Base-by-base conservation (phyloP, 768 basidiomycete genomes). In the Agrocybe chaxingu region DNA sequence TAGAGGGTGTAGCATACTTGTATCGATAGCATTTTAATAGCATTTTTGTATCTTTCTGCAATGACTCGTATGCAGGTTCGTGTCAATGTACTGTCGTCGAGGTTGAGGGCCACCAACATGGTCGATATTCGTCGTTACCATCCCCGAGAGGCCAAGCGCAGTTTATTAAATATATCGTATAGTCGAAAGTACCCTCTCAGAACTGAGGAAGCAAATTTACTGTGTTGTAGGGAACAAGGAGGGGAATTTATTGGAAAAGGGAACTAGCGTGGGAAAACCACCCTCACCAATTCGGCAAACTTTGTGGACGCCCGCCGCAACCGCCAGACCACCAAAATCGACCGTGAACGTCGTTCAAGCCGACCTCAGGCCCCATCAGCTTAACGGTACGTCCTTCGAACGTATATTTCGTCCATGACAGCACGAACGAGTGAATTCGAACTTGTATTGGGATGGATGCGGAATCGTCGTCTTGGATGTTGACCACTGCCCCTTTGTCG, bases 311-410 rank as follows among this genome's bases (percentile, higher is more conserved):
- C 53, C 61, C 56, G 62, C 61, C 59, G 62, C 62, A 59, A 66
- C 64, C 61, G 62, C 66, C 66, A 64, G 60, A 70, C 59, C 64
- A 56, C 62, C 65, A 70, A 68, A 69, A 59, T 58, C 65, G 66
- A 66, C 66, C 66, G 71, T 71, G 68, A 68, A 70, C 74, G 72
- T 75, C 74, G 72, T 65, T 63, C 65, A 70, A 66, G 69, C 69
- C 71, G 71, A 70, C 70, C 57, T 64, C 67, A 62, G 67, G 68
- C 68, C 56, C 54, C 56, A 61, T 57, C 67, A 70, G 65, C 70
- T 72, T 71, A 65, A 70, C 72, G 72, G 77, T 79, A 69, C 62
- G 75, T 77, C 36, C 45, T 50, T 50, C 47, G 50, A 48, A 45
- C 54, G 48, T 47, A 49, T 18, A 49, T 44, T 54, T 45, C 19